A percentile compares a stretch with the other conserved stretches of the same genome.
Conservation (phyloP, 305 asterid genomes). For the Ajuga reptans region DNA sequence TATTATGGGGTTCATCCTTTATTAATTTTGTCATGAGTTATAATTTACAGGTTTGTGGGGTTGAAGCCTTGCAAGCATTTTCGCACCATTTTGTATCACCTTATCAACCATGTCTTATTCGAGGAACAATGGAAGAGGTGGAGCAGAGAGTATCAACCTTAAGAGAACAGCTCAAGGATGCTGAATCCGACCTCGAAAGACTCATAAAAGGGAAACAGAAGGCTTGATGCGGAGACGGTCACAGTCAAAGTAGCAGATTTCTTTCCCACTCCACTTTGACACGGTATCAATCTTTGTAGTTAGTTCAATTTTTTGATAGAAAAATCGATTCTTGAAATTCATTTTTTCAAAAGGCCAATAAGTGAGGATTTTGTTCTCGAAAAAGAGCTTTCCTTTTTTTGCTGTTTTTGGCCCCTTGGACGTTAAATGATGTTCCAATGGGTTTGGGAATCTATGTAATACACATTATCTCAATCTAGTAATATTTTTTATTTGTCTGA, state of each 20-base stretch:
- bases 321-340: neutral
- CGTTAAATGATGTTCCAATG: neutral
- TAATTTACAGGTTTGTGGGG: conserved; percentile 59
- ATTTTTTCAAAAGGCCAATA: conserved; percentile 16
- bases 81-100: conserved; percentile 49
- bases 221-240: conserved; percentile 29
- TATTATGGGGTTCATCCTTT: neutral
- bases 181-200: conserved; percentile 64
- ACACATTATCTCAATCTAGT: neutral
- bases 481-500: neutral
- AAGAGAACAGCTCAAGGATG: conserved; percentile 45
- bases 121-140: conserved; percentile 62
- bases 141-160: conserved; percentile 52
- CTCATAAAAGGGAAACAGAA: conserved; percentile 60
- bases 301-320: conserved; percentile 8
- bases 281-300: conserved; percentile 19
- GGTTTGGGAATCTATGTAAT: conserved; percentile 7
- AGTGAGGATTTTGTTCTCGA: conserved; percentile 17
- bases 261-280: neutral
- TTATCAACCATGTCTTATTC: conserved; percentile 45
- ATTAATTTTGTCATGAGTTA: neutral
- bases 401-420: neutral
- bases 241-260: conserved; percentile 5
- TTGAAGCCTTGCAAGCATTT: conserved; percentile 68
- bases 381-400: neutral